These are phyloP conservation scores for Rhipidocladum racemiflorum DNA, from an alignment of 176 grass and related monocot species.

Conservation along the genomic window DNA sequence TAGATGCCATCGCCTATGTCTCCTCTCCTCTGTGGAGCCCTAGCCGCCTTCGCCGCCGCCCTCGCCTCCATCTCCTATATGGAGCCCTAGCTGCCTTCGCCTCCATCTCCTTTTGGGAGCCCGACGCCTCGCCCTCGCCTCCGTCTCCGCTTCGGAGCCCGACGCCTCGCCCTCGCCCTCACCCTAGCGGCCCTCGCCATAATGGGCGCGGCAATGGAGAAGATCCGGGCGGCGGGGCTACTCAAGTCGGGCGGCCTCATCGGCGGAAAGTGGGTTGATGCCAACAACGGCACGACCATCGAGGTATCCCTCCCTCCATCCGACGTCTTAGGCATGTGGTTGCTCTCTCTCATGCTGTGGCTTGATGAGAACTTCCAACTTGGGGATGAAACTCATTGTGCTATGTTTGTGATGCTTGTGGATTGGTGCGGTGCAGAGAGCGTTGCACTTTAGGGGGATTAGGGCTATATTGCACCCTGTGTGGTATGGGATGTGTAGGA, in stretches of 20 bases:
- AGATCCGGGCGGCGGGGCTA: constrained; percentile 63
- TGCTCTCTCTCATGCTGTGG: not conserved
- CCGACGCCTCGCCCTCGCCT: no score
- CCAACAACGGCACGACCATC: constrained; percentile 77
- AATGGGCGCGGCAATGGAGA: constrained; percentile 53
- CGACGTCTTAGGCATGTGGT: not conserved
- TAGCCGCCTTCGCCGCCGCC: no score
- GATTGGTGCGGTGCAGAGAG: not conserved
- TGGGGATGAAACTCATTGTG: not conserved
- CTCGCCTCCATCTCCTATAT: no score
- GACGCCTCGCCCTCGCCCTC: no score
- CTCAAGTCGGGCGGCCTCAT: constrained; percentile 77
- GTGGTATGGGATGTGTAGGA: not conserved
- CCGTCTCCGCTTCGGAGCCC: no score
- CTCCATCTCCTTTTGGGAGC: no score
- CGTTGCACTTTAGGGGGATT: not conserved
- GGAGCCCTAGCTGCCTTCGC: no score
- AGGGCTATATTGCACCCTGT: not conserved
- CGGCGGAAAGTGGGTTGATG: constrained; percentile 78
- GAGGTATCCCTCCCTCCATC: constrained; percentile 43
- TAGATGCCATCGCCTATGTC: no score
- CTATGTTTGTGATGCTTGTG: not conserved
- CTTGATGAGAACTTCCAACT: not conserved
- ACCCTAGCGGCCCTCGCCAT: no score
- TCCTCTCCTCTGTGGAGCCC: no score